Percentiles rank a stretch among this genome's conserved stretches.
These are phyloP conservation scores for Bremia lactucae DNA, from an alignment of 352 stramenopile genomes.

Conservation along the genomic window DNA sequence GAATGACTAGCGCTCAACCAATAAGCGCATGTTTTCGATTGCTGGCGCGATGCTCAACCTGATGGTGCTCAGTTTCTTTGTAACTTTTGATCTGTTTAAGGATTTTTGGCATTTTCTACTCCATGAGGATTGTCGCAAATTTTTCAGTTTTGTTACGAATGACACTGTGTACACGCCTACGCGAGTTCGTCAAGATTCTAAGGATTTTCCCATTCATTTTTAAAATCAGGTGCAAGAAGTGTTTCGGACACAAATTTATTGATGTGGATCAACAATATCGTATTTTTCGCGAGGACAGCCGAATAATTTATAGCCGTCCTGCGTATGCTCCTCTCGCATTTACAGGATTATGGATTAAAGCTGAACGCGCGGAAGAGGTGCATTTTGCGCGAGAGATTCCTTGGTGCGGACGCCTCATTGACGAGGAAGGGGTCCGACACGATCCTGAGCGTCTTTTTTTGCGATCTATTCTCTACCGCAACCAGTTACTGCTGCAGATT, in stretches of 20 bases:
- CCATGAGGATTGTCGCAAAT: too few relatives aligned
- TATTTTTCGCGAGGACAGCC: background rate
- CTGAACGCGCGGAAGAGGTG: background rate
- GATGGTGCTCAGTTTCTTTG: too few relatives aligned
- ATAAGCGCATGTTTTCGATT: too few relatives aligned
- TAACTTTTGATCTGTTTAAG: too few relatives aligned
- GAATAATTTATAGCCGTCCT: too few relatives aligned
- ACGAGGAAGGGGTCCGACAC: background rate
- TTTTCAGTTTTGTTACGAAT: constrained; percentile 1
- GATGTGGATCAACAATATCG: background rate
- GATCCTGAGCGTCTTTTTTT: too few relatives aligned
- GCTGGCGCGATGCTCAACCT: too few relatives aligned
- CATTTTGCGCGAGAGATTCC: too few relatives aligned
- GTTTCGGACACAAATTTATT: background rate
- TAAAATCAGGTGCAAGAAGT: background rate
- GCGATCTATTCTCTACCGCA: too few relatives aligned
- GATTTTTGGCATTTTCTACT: too few relatives aligned
- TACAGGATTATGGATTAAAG: background rate
- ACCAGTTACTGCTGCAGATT: too few relatives aligned
- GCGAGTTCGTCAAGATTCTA: background rate
- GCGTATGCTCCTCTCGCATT: background rate
- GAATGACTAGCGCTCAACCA: too few relatives aligned
- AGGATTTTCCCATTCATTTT: background rate
- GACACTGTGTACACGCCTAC: constrained; percentile 1
- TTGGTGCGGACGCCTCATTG: background rate